These are phyloP conservation scores for Vitis cinerea DNA, from an alignment of 164 flowering plant genomes.

Conservation along the genomic window DNA sequence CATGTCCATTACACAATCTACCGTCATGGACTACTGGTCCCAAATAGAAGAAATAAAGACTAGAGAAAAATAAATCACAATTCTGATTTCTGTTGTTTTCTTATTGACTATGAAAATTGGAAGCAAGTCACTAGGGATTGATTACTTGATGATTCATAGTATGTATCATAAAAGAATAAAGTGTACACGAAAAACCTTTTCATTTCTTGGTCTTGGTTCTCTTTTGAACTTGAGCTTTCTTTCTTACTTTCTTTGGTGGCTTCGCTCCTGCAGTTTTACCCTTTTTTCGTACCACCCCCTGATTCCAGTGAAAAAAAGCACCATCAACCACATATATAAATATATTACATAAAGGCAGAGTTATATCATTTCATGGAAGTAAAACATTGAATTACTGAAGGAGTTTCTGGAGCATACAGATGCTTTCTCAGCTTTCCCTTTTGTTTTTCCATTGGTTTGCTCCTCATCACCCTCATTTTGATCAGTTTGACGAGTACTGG, in stretches of 20 bases:
- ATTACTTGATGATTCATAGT: not conserved
- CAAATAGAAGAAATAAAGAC: too few relatives aligned
- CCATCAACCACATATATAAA: too few relatives aligned
- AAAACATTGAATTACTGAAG: not conserved
- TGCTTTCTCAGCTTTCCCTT: conserved; percentile 54
- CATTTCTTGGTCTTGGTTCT: conserved; percentile 63
- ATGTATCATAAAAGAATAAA: not conserved
- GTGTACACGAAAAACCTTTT: not conserved
- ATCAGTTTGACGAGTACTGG: conserved; percentile 34
- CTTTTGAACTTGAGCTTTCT: conserved; percentile 61
- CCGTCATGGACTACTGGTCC: too few relatives aligned
- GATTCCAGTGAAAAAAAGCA: conserved; percentile 15
- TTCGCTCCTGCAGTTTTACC: conserved; percentile 53
- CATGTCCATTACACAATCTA: too few relatives aligned
- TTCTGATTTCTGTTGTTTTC: too few relatives aligned
- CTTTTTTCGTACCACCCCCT: conserved; percentile 56
- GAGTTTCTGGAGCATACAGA: conserved; percentile 41
- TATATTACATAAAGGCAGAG: not conserved
- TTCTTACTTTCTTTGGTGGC: conserved; percentile 55
- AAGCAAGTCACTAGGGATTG: not conserved
- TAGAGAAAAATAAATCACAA: too few relatives aligned
- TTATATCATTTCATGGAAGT: not conserved
- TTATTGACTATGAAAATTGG: not conserved
- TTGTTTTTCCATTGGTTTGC: conserved; percentile 47
- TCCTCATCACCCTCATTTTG: conserved; percentile 54